These are phyloP conservation scores for Tremella fuciformis DNA, from an alignment of 768 basidiomycete species.

Conservation along the genomic window DNA sequence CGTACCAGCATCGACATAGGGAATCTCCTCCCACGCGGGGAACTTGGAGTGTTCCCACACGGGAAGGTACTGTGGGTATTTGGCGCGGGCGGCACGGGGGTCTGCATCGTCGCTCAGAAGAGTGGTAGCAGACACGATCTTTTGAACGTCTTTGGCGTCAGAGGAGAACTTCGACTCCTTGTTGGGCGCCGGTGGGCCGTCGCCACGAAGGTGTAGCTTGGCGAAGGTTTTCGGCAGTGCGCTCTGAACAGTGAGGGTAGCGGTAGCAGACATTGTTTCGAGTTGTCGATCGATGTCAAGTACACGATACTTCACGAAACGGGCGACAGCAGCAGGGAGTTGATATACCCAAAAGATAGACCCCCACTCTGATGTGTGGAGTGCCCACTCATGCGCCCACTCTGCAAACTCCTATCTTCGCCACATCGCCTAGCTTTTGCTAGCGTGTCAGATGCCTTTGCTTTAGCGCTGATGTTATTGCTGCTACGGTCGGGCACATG, in stretches of 20 bases:
- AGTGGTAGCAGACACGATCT: slow-evolving; percentile 2
- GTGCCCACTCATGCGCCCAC: too few relatives aligned
- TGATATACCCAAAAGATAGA: too few relatives aligned
- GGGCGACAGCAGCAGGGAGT: too few relatives aligned
- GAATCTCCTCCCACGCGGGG: slow-evolving; percentile 22
- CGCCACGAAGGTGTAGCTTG: too few relatives aligned
- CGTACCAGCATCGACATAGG: slow-evolving; percentile 16
- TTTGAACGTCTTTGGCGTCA: neutral
- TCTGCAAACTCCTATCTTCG: too few relatives aligned
- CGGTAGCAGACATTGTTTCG: neutral
- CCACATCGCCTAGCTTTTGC: too few relatives aligned
- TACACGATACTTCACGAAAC: too few relatives aligned
- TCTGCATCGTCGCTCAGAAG: slow-evolving; percentile 7
- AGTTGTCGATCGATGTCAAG: neutral
- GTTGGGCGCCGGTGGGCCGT: neutral
- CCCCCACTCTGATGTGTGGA: too few relatives aligned
- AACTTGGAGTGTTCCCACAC: slow-evolving; percentile 11
- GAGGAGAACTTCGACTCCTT: neutral
- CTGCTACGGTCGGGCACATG: too few relatives aligned
- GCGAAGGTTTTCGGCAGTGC: too few relatives aligned
- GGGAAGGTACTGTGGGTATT: slow-evolving; percentile 22
- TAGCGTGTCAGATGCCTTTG: too few relatives aligned
- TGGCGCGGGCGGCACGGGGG: slow-evolving; percentile 4
- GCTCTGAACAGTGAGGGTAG: neutral
- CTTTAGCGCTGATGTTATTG: too few relatives aligned